Percentiles rank a stretch among this genome's conserved stretches.
Conservation (phyloP, 192 early-diverging fungal species). For the Lunasporangiospora selenospora region DNA sequence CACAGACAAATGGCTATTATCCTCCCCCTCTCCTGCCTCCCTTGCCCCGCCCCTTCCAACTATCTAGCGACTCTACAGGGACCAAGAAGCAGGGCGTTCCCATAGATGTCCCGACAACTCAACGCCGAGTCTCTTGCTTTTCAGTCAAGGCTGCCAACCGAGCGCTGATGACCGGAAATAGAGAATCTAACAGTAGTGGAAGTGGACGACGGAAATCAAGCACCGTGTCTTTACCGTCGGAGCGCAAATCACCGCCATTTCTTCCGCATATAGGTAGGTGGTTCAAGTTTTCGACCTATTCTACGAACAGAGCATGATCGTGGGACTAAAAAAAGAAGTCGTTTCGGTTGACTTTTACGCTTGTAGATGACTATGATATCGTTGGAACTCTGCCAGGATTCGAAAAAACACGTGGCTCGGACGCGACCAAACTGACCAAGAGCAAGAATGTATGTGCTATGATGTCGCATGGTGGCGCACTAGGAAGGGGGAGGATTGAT, state of each 20-base stretch:
- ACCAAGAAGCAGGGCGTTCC: slow-evolving; percentile 27
- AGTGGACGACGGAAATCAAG: slow-evolving; percentile 35
- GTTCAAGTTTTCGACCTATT: background rate
- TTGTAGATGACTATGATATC: slow-evolving; percentile 34
- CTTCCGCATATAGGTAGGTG: slow-evolving; percentile 26
- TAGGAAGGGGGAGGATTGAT: too few relatives aligned
- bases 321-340: background rate
- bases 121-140: slow-evolving; percentile 30
- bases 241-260: slow-evolving; percentile 27
- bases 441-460: too few relatives aligned
- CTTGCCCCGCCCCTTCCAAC: background rate
- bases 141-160: slow-evolving; percentile 34
- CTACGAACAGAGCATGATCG: background rate
- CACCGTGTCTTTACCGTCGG: slow-evolving; percentile 14
- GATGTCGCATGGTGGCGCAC: too few relatives aligned
- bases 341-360: too few relatives aligned
- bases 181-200: slow-evolving; percentile 43
- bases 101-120: slow-evolving; percentile 28
- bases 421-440: slow-evolving; percentile 17
- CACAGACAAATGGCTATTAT: too few relatives aligned
- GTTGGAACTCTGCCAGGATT: slow-evolving; percentile 37
- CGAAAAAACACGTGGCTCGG: slow-evolving; percentile 15
- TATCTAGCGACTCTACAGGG: background rate
- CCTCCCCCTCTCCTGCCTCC: too few relatives aligned
- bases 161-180: slow-evolving; percentile 34